These are phyloP conservation scores for Irineochytrium annulatum DNA, from an alignment of 192 early-diverging fungal species.

Conservation along the genomic window DNA sequence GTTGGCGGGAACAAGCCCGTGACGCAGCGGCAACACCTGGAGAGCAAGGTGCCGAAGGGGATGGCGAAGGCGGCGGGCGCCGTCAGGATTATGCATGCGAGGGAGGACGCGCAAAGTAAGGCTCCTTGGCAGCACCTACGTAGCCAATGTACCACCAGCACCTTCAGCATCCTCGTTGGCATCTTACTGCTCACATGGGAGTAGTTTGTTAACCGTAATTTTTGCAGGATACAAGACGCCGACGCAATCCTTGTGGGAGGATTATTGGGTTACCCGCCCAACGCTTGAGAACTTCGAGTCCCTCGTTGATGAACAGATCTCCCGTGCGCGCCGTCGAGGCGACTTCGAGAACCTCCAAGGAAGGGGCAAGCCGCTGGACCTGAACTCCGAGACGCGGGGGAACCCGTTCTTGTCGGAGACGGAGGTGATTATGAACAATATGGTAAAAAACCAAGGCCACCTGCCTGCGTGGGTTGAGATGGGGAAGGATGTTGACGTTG, in stretches of 20 bases:
- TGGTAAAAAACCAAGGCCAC: slow-evolving; percentile 37
- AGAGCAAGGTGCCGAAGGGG: background rate
- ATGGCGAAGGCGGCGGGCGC: slow-evolving; percentile 2
- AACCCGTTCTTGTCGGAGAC: slow-evolving; percentile 37
- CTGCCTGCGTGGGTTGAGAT: slow-evolving; percentile 31
- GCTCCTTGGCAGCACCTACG: background rate
- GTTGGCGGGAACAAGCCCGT: slow-evolving; percentile 4
- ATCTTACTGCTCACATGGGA: background rate
- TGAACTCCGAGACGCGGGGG: slow-evolving; percentile 24
- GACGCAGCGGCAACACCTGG: slow-evolving; percentile 8
- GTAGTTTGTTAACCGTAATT: background rate
- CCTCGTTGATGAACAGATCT: slow-evolving; percentile 38
- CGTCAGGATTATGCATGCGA: slow-evolving; percentile 20
- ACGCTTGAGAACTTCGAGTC: slow-evolving; percentile 19
- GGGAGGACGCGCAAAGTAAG: slow-evolving; percentile 17
- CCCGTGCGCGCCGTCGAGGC: slow-evolving; percentile 25
- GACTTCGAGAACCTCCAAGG: slow-evolving; percentile 38
- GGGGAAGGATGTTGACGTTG: slow-evolving; percentile 30
- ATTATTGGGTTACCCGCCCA: slow-evolving; percentile 37
- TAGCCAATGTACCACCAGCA: background rate
- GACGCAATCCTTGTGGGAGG: slow-evolving; percentile 25
- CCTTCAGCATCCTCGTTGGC: background rate
- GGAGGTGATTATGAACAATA: slow-evolving; percentile 32
- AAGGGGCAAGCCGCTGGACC: slow-evolving; percentile 30
- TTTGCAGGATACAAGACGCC: slow-evolving; percentile 31